Conservation (phyloP, 192 early-diverging fungal genomes). For the Backusella liffmaniae region DNA sequence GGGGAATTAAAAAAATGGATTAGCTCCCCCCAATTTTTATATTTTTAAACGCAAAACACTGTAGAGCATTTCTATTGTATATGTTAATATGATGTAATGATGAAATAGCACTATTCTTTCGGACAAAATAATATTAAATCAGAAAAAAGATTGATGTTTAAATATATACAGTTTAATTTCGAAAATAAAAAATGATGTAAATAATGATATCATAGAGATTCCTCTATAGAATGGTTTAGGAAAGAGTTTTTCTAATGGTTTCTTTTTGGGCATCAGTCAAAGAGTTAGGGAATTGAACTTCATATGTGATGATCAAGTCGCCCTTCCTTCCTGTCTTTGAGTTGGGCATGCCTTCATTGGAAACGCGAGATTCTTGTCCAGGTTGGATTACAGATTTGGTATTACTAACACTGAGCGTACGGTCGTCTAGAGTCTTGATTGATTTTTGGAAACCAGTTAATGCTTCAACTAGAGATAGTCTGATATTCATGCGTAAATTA, state of each 20-base stretch:
- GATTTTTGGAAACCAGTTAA: slow-evolving; percentile 74
- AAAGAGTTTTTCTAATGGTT: slow-evolving; percentile 48
- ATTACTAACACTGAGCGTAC: slow-evolving; percentile 65
- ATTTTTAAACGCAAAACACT: no score
- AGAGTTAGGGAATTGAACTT: slow-evolving; percentile 75
- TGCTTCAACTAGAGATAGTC: slow-evolving; percentile 76
- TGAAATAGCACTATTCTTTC: no score
- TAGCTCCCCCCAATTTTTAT: no score
- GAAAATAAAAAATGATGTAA: background rate
- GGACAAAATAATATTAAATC: no score
- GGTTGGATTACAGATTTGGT: slow-evolving; percentile 61
- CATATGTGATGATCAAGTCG: slow-evolving; percentile 81
- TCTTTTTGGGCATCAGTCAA: slow-evolving; percentile 75
- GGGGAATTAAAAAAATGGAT: no score
- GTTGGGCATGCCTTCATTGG: slow-evolving; percentile 92
- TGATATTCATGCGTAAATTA: slow-evolving; percentile 65
- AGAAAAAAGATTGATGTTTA: no score
- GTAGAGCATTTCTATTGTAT: no score
- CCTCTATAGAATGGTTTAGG: slow-evolving; percentile 9
- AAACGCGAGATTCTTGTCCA: slow-evolving; percentile 71
- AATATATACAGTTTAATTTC: no score
- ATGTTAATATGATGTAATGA: no score
- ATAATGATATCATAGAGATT: background rate
- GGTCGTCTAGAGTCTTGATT: slow-evolving; percentile 76
- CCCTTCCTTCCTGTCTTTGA: slow-evolving; percentile 84